phyloP scores from a whole-genome alignment of 116 monocot genomes.

The Thalassia testudinum region DNA sequence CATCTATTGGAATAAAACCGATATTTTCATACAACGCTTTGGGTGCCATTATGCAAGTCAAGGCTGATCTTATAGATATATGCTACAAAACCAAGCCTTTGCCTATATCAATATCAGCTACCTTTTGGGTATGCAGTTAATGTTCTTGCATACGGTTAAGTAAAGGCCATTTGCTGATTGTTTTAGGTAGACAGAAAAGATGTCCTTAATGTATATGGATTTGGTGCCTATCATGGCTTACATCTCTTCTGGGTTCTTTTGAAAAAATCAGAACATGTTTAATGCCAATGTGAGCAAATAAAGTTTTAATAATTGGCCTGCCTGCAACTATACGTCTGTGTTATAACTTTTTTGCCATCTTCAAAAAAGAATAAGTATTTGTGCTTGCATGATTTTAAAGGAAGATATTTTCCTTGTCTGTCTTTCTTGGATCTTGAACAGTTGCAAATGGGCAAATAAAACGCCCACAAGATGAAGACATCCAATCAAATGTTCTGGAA shows the following conservation, averaged over 20 bases:
- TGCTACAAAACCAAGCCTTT: too few relatives aligned
- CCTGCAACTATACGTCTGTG: not conserved
- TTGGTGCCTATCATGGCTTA: conserved; percentile 18
- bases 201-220: too few relatives aligned
- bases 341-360: not conserved
- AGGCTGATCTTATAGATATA: too few relatives aligned
- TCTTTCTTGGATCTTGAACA: conserved; percentile 5
- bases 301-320: not conserved
- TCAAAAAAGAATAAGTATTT: not conserved
- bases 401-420: too few relatives aligned
- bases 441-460: conserved; percentile 93
- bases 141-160: too few relatives aligned
- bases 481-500: conserved; percentile 93
- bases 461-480: conserved; percentile 87
- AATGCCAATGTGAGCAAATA: not conserved
- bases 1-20: too few relatives aligned
- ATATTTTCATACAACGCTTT: too few relatives aligned
- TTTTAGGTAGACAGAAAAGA: too few relatives aligned
- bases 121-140: too few relatives aligned
- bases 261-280: not conserved
- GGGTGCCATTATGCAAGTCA: too few relatives aligned
- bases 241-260: not conserved
- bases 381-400: not conserved
- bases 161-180: too few relatives aligned
- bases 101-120: too few relatives aligned